Evolutionary conservation across 768 basidiomycete genomes (phyloP), one percentile per base, ranked within the genome.

Genomic region (Termitomyces titanicus): DNA sequence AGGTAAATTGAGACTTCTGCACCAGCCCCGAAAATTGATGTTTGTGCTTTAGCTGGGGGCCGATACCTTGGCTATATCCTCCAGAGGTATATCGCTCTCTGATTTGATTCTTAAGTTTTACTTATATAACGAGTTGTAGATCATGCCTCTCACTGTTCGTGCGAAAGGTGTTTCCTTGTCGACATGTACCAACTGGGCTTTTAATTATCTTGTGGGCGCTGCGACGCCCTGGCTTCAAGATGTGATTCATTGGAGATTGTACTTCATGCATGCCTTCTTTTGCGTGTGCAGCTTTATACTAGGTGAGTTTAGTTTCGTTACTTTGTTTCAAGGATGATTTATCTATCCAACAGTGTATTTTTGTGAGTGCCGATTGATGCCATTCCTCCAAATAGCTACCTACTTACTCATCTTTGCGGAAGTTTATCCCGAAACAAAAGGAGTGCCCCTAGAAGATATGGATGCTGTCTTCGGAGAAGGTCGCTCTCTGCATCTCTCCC

Each of bases 201-300:
- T 91, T 77, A 94, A 94, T 68, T 95, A 88, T 71, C 70, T 94
- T 54, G 91, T 97, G 37, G 94, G 94, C 37, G 88, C 89, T 65
- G 79, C 83, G 27, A 97, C 94, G 0, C 94, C 94, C 1, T 80
- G 84, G 57, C 74, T 97, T 33, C 93, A 96, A 69, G 92, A 94
- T 53, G 71, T 82, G n/a, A 96, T 98, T 55, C 82, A 82, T 40
- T 98, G 95, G 94, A 80, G 89, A 51, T 68, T 98, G 55, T 97
- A 98, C 71, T 91, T 92, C 2, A 94, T 98, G 92, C 93, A 95
- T 64, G 92, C 87, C n/a, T 92, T 93, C 73, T 94, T 94, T 71
- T 94, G 93, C 67, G 80, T 81, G 15, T 86, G 89, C 63, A 92
- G 92, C 63, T 90, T 94, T 66, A 73, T 95, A 40, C 75, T 93